Percentiles rank a stretch among this genome's conserved stretches.
phyloP scores from a whole-genome alignment of 2,329 filamentous ascomycete genomes.

The Curvularia spicifera region DNA sequence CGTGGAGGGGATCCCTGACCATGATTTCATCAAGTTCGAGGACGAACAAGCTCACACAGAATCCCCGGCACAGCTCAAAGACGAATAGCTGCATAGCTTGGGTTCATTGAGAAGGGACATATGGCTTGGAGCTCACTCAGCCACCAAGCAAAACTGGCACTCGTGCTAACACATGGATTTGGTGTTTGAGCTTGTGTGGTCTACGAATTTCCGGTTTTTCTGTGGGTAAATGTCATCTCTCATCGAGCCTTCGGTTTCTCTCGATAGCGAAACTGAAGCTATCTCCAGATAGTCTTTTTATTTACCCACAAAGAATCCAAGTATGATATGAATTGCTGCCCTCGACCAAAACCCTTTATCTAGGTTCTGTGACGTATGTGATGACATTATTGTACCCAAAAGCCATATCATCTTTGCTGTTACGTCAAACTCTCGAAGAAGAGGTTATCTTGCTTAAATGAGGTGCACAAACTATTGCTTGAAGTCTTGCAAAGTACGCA shows the following conservation, averaged over 20 bases:
- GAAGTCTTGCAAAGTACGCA: not conserved
- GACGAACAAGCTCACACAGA: not conserved
- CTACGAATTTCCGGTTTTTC: not conserved
- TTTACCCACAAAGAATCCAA: not conserved
- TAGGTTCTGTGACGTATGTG: not conserved
- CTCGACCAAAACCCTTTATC: not conserved
- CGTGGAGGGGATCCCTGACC: not conserved
- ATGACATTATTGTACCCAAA: not conserved
- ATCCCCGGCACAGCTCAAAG: not conserved
- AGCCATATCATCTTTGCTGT: not conserved
- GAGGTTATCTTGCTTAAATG: not conserved
- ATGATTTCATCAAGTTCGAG: constrained; percentile 13
- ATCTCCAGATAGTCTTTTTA: not conserved
- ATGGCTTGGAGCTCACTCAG: not conserved
- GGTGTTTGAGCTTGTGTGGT: not conserved
- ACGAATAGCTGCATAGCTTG: not conserved
- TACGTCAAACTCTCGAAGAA: not conserved
- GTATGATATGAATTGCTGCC: not conserved
- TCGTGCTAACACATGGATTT: not conserved
- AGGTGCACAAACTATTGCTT: not conserved
- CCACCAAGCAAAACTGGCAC: not conserved
- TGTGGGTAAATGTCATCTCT: not conserved
- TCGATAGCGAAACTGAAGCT: not conserved
- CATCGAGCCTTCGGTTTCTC: not conserved
- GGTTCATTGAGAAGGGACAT: not conserved